A percentile compares a stretch with the other conserved stretches of the same genome.
phyloP scores from a whole-genome alignment of 177 flowering plant species.

The Vitis hybrid region DNA sequence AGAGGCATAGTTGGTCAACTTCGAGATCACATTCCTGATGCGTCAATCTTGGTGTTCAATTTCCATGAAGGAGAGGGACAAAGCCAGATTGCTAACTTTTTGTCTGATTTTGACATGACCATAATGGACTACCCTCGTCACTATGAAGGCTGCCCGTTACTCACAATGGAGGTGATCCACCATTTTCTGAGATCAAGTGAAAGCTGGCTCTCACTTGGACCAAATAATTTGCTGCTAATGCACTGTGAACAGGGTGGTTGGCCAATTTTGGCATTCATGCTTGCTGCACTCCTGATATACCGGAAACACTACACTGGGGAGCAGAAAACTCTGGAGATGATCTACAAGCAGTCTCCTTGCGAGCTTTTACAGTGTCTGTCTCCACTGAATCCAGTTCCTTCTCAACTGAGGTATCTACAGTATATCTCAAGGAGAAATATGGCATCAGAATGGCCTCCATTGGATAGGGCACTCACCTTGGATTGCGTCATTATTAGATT shows the following conservation, averaged over 20 bases:
- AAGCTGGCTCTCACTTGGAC: slow-evolving; percentile 90
- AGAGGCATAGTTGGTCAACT: slow-evolving; percentile 66
- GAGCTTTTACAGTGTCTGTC: slow-evolving; percentile 79
- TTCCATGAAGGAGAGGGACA: slow-evolving; percentile 45
- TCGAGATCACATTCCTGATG: slow-evolving; percentile 69
- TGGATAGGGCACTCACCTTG: slow-evolving; percentile 77
- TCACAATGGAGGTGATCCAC: slow-evolving; percentile 79
- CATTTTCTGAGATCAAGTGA: slow-evolving; percentile 88
- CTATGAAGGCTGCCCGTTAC: slow-evolving; percentile 83
- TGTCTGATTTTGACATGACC: slow-evolving; percentile 58
- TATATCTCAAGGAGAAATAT: slow-evolving; percentile 89
- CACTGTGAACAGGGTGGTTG: slow-evolving; percentile 95
- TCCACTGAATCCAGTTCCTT: slow-evolving; percentile 84
- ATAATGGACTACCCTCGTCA: slow-evolving; percentile 81
- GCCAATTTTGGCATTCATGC: slow-evolving; percentile 93
- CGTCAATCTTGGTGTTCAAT: slow-evolving; percentile 81
- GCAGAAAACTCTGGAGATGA: slow-evolving; percentile 89
- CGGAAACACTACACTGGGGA: slow-evolving; percentile 72
- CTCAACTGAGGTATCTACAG: slow-evolving; percentile 89
- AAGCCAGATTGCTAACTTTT: slow-evolving; percentile 33
- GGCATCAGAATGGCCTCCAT: slow-evolving; percentile 88
- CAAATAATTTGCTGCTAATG: slow-evolving; percentile 73
- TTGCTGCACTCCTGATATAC: slow-evolving; percentile 79
- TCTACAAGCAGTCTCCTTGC: slow-evolving; percentile 84
- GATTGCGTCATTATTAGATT: slow-evolving; percentile 81